phyloP scores from a whole-genome alignment of 2,329 filamentous ascomycete genomes.

The Phoma sp. region DNA sequence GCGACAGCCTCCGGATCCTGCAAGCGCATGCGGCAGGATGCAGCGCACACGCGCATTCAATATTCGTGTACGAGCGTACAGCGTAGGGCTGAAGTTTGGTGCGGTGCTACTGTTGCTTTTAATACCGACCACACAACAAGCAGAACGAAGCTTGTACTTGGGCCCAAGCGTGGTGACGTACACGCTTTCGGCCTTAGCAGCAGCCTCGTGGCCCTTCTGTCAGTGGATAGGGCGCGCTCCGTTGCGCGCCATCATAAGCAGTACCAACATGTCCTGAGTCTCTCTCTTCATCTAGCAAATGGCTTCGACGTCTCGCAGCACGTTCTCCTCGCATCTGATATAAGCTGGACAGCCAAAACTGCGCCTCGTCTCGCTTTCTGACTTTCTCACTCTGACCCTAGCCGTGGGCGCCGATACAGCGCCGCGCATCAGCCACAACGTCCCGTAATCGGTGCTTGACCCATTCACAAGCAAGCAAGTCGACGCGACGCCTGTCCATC shows the following conservation, averaged over 20 bases:
- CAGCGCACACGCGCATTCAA: constrained; percentile 8
- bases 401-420: constrained; percentile 7
- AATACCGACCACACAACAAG: constrained; percentile 8
- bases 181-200: constrained; percentile 8
- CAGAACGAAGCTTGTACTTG: constrained; percentile 1
- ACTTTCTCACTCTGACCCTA: background rate
- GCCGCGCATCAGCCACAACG: constrained; percentile 16
- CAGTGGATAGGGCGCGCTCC: constrained; percentile 5
- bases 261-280: background rate
- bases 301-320: background rate
- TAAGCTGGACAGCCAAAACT: constrained; percentile 14
- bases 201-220: constrained; percentile 7
- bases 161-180: constrained; percentile 14
- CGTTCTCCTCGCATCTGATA: constrained; percentile 16
- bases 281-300: constrained; percentile 2
- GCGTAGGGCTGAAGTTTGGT: constrained; percentile 11
- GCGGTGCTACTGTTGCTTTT: constrained; percentile 14
- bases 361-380: constrained; percentile 5
- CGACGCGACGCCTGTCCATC: constrained; percentile 20
- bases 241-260: constrained; percentile 15
- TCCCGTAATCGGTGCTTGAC: constrained; percentile 2
- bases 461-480: constrained; percentile 10
- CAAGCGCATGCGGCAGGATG: background rate
- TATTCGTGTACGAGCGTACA: constrained; percentile 14
- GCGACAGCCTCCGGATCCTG: background rate